Evolutionary conservation across 306 rosid species (phyloP), one percentile per base, ranked within the genome.

Genomic region (Echinosophora koreensis): DNA sequence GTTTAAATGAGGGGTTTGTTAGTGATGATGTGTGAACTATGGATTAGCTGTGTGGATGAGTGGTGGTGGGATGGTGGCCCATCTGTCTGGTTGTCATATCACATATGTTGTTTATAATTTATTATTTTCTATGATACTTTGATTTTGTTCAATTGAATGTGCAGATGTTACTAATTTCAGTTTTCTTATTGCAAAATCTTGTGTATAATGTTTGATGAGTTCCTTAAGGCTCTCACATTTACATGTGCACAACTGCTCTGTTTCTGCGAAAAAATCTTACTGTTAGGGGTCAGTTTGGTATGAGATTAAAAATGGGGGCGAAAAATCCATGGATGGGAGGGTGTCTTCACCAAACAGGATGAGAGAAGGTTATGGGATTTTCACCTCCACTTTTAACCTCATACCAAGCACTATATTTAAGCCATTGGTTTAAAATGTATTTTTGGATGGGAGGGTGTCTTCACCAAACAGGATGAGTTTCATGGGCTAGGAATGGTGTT

Each of bases 21-120:
- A 14, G 22, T 18, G 10, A 69, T 50, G 47, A 30, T 16, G 12
- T 51, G 16, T 54, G 52, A 55, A 51, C 64, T 34, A 35, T 34
- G 16, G 50, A 17, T 52, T 50, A 37, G n/a, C 8, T 32, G 32
- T 11, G 52, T 39, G 52, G 70, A 41, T 65, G 15, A 17, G 52
- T 4, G 51, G 51, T n/a, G 34, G n/a, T n/a, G n/a, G n/a, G n/a
- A n/a, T n/a, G n/a, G n/a, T n/a, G n/a, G n/a, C n/a, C n/a, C n/a
- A n/a, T n/a, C n/a, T n/a, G n/a, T n/a, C n/a, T n/a, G n/a, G 50
- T 11, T 22, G 10, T 37, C 17, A 4, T 38, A n/a, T n/a, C n/a
- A n/a, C n/a, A n/a, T n/a, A 3, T 18, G 52, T 17, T 71, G 66
- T 51, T 71, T 22, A 57, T 70, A 70, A 54, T 12, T 54, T 69